Evolutionary conservation across 345 rosid species (phyloP).

Genomic region (Moricandia arvensis): DNA sequence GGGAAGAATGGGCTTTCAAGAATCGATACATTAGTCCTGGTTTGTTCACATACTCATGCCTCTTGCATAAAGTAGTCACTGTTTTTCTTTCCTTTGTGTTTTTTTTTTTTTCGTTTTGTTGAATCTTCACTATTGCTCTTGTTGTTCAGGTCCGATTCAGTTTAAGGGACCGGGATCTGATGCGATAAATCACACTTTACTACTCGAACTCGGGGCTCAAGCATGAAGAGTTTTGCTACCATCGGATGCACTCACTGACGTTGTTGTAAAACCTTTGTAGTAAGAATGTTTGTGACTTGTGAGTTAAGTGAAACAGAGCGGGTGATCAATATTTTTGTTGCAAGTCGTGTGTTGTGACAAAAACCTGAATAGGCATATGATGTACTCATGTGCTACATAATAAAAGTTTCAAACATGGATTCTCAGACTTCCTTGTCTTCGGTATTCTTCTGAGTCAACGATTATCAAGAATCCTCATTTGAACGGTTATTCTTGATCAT

Average conservation of each 20-base stretch:
- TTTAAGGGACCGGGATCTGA: conserved; percentile 67
- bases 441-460: too few relatives aligned
- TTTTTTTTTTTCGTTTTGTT: not conserved
- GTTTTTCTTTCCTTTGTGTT: not conserved
- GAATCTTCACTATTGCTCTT: not conserved
- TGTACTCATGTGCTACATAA: not conserved
- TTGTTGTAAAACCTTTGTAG: conserved; percentile 8
- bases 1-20: conserved; percentile 85
- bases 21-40: conserved; percentile 92
- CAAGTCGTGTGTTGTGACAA: not conserved
- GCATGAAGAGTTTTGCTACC: conserved; percentile 26
- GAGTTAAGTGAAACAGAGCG: not conserved
- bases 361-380: not conserved
- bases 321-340: not conserved
- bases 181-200: conserved; percentile 64
- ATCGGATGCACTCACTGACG: conserved; percentile 1
- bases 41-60: conserved; percentile 35
- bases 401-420: not conserved
- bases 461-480: too few relatives aligned
- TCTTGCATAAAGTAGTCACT: not conserved
- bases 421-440: too few relatives aligned
- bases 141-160: conserved; percentile 79
- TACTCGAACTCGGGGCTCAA: conserved; percentile 72
- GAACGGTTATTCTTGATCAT: too few relatives aligned
- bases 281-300: not conserved